These are phyloP conservation scores for Colletotrichum liriopes DNA, from an alignment of 2,329 filamentous ascomycete species.

Conservation along the genomic window DNA sequence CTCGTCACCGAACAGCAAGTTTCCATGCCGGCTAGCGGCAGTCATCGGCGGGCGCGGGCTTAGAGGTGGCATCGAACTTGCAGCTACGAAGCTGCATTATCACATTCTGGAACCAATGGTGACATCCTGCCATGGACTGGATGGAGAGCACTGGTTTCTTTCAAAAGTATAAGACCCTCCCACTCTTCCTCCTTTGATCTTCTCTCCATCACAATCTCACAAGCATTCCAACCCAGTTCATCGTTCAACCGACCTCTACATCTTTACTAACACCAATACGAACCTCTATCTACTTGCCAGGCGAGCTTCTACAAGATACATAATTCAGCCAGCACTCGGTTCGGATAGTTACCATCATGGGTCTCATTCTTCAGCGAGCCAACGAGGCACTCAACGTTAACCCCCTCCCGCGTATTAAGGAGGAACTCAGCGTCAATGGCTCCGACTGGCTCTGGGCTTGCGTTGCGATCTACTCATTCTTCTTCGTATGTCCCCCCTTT, in stretches of 20 bases:
- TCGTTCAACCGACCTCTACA: background rate
- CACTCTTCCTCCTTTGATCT: background rate
- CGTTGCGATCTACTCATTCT: slow-evolving; percentile 63
- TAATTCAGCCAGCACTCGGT: background rate
- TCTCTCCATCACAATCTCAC: background rate
- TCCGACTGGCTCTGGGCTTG: slow-evolving; percentile 71
- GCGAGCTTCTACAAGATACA: background rate
- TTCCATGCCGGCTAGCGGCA: background rate
- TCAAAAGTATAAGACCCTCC: slow-evolving; percentile 29
- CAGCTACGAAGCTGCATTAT: background rate
- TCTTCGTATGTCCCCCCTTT: slow-evolving; percentile 56
- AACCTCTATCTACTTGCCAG: background rate
- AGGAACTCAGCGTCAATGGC: slow-evolving; percentile 60
- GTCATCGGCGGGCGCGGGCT: slow-evolving; percentile 8
- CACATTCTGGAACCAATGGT: slow-evolving; percentile 13
- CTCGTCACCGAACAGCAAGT: background rate
- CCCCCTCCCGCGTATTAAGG: slow-evolving; percentile 57
- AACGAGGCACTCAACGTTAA: slow-evolving; percentile 66
- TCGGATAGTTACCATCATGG: slow-evolving; percentile 48
- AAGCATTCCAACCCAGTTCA: background rate
- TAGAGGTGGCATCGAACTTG: slow-evolving; percentile 16
- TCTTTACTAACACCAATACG: no score
- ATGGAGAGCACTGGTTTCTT: background rate
- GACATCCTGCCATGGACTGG: background rate
- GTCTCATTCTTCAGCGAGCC: slow-evolving; percentile 49